Conservation (phyloP, 225 moss, liverwort and hornwort genomes). For the Pseudoscleropodium purum region DNA sequence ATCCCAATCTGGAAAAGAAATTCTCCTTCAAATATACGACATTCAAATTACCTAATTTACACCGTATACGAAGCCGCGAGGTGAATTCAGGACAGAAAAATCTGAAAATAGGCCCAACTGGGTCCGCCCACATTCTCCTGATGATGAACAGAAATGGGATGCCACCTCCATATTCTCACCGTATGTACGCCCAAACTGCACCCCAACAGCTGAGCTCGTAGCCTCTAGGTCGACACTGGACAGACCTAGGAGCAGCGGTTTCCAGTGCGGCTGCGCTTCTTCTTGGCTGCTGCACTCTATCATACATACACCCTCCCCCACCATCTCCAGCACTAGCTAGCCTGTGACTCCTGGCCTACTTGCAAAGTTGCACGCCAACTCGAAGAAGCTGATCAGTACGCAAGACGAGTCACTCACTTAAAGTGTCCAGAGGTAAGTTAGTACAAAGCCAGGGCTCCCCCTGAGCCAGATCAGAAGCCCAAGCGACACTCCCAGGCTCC, state of each 20-base stretch:
- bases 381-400: not conserved
- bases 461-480: not conserved
- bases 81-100: not conserved
- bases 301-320: not conserved
- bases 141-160: not conserved
- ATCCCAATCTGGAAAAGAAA: not conserved
- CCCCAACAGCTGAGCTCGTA: not conserved
- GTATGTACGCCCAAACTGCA: not conserved
- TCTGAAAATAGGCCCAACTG: not conserved
- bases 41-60: not conserved
- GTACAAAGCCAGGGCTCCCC: not conserved
- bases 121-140: not conserved
- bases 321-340: not conserved
- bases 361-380: not conserved
- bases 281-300: slow-evolving; percentile 36
- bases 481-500: not conserved
- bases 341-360: not conserved
- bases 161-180: not conserved
- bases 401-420: not conserved
- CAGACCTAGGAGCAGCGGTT: not conserved
- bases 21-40: not conserved
- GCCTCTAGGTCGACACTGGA: not conserved
- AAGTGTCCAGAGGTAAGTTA: not conserved
- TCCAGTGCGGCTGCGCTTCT: not conserved
- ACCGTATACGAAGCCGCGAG: not conserved